These are phyloP conservation scores for Globisporangium carolinianum DNA, from an alignment of 352 stramenopile species.

Conservation along the genomic window DNA sequence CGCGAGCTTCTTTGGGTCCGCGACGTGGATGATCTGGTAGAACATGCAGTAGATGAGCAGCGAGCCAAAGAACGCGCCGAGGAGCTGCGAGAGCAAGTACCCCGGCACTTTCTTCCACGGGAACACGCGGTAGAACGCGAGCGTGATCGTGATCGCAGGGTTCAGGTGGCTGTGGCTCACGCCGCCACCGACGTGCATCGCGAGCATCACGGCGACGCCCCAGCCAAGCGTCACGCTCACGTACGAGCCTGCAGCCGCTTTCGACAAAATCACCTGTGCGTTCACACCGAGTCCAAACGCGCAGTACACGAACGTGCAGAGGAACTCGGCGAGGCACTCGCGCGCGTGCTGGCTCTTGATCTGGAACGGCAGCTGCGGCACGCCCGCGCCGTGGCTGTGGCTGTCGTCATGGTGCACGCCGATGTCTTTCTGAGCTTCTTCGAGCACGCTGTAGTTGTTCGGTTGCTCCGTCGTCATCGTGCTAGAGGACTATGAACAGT, in stretches of 20 bases:
- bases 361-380: conserved; percentile 14
- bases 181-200: conserved; percentile 21
- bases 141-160: conserved; percentile 25
- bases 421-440: conserved; percentile 20
- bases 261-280: conserved; percentile 17
- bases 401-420: conserved; percentile 1
- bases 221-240: conserved; percentile 23
- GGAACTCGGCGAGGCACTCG: conserved; percentile 36
- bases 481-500: neutral
- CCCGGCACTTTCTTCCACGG: conserved; percentile 15
- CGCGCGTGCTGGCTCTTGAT: conserved; percentile 21
- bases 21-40: conserved; percentile 17
- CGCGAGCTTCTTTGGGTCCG: conserved; percentile 10
- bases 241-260: conserved; percentile 12
- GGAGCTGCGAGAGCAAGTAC: conserved; percentile 18
- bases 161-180: conserved; percentile 33
- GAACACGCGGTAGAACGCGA: conserved; percentile 19
- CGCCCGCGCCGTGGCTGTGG: neutral
- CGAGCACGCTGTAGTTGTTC: conserved; percentile 15
- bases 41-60: conserved; percentile 23
- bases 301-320: conserved; percentile 26
- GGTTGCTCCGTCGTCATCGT: conserved; percentile 2
- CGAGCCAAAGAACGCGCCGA: conserved; percentile 19
- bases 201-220: conserved; percentile 35
- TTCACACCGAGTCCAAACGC: conserved; percentile 20